Percentiles rank a stretch among this genome's conserved stretches.
phyloP scores from a whole-genome alignment of 805 yeast genomes.

The Candida qinlingensis region DNA sequence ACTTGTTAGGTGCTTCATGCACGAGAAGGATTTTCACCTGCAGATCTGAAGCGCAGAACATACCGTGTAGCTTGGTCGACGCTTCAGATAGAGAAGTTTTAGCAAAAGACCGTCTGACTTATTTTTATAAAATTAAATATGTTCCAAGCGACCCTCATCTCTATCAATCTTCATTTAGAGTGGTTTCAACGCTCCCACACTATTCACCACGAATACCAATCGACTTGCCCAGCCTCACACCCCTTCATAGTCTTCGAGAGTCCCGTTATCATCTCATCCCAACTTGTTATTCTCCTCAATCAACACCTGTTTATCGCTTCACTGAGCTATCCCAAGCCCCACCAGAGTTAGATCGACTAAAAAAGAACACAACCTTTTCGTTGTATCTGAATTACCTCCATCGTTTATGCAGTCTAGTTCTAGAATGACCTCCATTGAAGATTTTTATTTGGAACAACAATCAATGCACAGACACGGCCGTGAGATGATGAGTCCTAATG shows the following conservation, averaged over 20 bases:
- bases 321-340: no score
- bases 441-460: not conserved
- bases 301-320: no score
- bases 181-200: not conserved
- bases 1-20: not conserved
- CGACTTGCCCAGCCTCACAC: not conserved
- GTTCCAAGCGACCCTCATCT: not conserved
- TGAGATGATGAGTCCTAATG: not conserved
- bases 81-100: not conserved
- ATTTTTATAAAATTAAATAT: not conserved
- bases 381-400: not conserved
- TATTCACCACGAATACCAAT: not conserved
- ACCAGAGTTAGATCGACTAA: no score
- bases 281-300: no score
- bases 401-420: not conserved
- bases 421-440: not conserved
- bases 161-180: not conserved
- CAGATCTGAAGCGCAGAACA: conserved; percentile 8
- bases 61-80: not conserved
- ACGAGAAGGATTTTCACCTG: conserved; percentile 10
- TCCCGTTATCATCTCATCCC: no score
- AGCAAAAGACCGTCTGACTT: not conserved
- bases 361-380: no score
- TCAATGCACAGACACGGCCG: not conserved
- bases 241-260: no score